A percentile compares a stretch with the other conserved stretches of the same genome.
Conservation (phyloP, 2,329 filamentous ascomycete species). For the Cordyceps farinosa region DNA sequence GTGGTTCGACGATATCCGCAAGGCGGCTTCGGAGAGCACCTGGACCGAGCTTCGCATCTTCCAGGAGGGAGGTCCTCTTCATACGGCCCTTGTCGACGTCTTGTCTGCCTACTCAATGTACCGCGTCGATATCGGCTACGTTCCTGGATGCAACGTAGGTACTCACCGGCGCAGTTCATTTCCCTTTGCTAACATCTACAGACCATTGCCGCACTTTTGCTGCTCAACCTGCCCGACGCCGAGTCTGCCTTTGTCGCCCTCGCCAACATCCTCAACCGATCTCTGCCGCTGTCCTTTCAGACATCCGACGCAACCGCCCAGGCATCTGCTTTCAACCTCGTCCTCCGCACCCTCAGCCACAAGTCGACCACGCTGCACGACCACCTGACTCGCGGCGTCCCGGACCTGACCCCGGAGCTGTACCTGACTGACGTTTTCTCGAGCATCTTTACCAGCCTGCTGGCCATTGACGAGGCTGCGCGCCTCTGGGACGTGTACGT, state of each 20-base stretch:
- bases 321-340: constrained; percentile 63
- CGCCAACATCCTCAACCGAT: constrained; percentile 73
- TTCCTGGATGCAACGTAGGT: constrained; percentile 70
- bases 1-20: constrained; percentile 62
- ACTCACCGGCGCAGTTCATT: not conserved
- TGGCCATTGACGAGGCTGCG: constrained; percentile 66
- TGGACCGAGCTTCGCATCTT: constrained; percentile 74
- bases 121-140: constrained; percentile 74
- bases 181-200: constrained; percentile 31
- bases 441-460: constrained; percentile 58
- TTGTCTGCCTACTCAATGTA: constrained; percentile 79
- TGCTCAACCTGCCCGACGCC: constrained; percentile 65
- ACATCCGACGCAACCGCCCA: constrained; percentile 67
- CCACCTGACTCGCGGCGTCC: constrained; percentile 55
- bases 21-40: constrained; percentile 60
- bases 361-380: constrained; percentile 62
- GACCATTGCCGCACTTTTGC: constrained; percentile 69
- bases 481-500: constrained; percentile 79
- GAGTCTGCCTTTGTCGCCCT: constrained; percentile 66
- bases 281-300: constrained; percentile 71
- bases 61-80: constrained; percentile 60
- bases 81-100: constrained; percentile 66
- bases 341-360: constrained; percentile 61
- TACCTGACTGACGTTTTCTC: constrained; percentile 62
- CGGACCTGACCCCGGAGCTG: constrained; percentile 43